Conservation (phyloP, 2,329 filamentous ascomycete genomes). For the Hymenoscyphus occultus region DNA sequence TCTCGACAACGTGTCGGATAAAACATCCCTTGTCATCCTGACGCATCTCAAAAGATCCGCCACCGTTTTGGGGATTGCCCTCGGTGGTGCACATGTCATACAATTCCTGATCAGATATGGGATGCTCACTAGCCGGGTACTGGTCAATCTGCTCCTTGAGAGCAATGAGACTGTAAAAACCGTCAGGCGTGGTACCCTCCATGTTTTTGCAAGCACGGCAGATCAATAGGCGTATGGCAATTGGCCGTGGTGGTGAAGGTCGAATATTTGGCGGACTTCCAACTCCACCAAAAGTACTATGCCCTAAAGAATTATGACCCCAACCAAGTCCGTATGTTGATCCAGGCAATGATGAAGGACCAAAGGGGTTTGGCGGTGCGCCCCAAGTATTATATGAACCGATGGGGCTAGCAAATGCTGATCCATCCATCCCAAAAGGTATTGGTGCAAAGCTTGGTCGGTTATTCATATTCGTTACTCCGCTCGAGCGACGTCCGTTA, state of each 20-base stretch:
- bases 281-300: conserved; percentile 48
- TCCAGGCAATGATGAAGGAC: conserved; percentile 34
- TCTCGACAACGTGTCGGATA: conserved; percentile 51
- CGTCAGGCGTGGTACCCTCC: conserved; percentile 48
- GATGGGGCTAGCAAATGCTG: conserved; percentile 32
- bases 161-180: conserved; percentile 66
- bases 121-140: conserved; percentile 47
- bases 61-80: conserved; percentile 80
- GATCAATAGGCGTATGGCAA: conserved; percentile 69
- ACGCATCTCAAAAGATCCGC: conserved; percentile 72
- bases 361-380: conserved; percentile 36
- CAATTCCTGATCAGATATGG: conserved; percentile 62
- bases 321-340: conserved; percentile 32
- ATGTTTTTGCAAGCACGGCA: conserved; percentile 74
- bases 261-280: conserved; percentile 40
- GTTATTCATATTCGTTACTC: conserved; percentile 25
- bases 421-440: conserved; percentile 35
- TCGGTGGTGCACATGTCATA: conserved; percentile 83
- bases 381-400: conserved; percentile 35
- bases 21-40: conserved; percentile 27
- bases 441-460: conserved; percentile 32
- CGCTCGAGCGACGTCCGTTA: conserved; percentile 38
- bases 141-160: conserved; percentile 63
- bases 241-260: conserved; percentile 58
- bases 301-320: conserved; percentile 29